A percentile compares a stretch with the other conserved stretches of the same genome.
phyloP scores from a whole-genome alignment of 225 moss, liverwort and hornwort genomes.

The Neckera pumila region DNA sequence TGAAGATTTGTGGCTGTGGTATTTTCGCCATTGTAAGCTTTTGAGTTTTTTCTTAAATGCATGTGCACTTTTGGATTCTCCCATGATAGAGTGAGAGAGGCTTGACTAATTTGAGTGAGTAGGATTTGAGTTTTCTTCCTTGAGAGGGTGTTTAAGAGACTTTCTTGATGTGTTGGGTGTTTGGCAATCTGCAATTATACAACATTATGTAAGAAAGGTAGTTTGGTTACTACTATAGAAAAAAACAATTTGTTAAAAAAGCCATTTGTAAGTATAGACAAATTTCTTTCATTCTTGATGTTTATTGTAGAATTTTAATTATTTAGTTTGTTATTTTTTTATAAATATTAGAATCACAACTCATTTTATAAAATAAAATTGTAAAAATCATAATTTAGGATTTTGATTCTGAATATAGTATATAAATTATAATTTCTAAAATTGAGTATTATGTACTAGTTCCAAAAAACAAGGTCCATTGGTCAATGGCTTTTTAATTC shows the following conservation, averaged over 20 bases:
- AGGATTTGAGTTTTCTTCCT: not conserved
- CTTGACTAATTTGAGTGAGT: not conserved
- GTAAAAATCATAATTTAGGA: not conserved
- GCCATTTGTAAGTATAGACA: fast-evolving
- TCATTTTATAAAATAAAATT: not conserved
- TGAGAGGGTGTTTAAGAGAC: not conserved
- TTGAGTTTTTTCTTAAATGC: not conserved
- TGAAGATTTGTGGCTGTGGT: not conserved
- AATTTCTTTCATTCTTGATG: not conserved
- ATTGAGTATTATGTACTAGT: fast-evolving
- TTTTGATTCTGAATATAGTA: not conserved
- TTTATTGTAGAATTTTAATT: not conserved
- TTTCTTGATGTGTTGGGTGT: not conserved
- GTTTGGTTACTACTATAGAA: not conserved
- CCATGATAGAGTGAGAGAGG: not conserved
- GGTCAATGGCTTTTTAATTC: too few relatives aligned
- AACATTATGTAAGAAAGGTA: not conserved
- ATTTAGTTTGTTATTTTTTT: not conserved
- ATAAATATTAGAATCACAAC: not conserved
- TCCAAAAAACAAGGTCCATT: not conserved
- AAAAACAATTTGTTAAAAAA: not conserved
- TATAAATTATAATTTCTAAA: not conserved
- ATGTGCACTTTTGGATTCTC: not conserved
- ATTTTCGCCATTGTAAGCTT: not conserved
- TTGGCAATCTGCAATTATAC: not conserved